Percentiles rank a stretch among this genome's conserved stretches.
phyloP scores from a whole-genome alignment of 352 stramenopile species.

The Pseudoperonospora humuli region DNA sequence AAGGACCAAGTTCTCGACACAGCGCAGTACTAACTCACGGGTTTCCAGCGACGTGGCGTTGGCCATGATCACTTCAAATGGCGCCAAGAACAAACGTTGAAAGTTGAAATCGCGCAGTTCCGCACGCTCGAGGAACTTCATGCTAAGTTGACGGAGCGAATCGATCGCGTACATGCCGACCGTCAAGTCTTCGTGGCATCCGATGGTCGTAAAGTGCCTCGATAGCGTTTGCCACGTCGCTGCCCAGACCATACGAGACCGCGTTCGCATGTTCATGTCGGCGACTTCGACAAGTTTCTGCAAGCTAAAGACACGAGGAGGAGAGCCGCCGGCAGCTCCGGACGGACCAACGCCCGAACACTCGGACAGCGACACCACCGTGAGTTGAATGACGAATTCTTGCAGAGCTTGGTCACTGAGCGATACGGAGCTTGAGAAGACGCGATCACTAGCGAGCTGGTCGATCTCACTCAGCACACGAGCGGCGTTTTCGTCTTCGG shows the following conservation, averaged over 20 bases:
- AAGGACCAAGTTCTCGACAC: slow-evolving; percentile 90
- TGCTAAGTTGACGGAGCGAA: slow-evolving; percentile 97
- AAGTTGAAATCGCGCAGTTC: slow-evolving; percentile 99
- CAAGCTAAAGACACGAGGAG: slow-evolving; percentile 95
- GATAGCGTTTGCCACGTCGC: slow-evolving; percentile 96
- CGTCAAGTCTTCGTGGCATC: slow-evolving; percentile 93
- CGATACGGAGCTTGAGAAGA: slow-evolving; percentile 86
- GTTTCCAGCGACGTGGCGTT: slow-evolving; percentile 78
- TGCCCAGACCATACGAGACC: slow-evolving; percentile 95
- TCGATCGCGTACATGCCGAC: slow-evolving; percentile 99
- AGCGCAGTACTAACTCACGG: slow-evolving; percentile 87
- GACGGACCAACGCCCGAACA: slow-evolving; percentile 46
- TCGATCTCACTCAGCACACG: slow-evolving; percentile 83
- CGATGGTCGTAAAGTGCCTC: slow-evolving; percentile 96
- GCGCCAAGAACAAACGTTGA: slow-evolving; percentile 96
- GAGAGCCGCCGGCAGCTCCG: slow-evolving; percentile 35
- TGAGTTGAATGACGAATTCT: slow-evolving; percentile 88
- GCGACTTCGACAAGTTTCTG: slow-evolving; percentile 99
- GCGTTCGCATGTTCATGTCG: slow-evolving; percentile 98
- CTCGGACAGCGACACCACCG: slow-evolving; percentile 87
- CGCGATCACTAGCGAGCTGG: slow-evolving; percentile 79
- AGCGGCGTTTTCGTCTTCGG: slow-evolving; percentile 81
- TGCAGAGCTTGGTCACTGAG: slow-evolving; percentile 72
- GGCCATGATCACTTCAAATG: slow-evolving; percentile 94
- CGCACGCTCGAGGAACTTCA: slow-evolving; percentile 99